Base-by-base conservation (phyloP, 768 basidiomycete species). In the Pilatotrama ljubarskyi region DNA sequence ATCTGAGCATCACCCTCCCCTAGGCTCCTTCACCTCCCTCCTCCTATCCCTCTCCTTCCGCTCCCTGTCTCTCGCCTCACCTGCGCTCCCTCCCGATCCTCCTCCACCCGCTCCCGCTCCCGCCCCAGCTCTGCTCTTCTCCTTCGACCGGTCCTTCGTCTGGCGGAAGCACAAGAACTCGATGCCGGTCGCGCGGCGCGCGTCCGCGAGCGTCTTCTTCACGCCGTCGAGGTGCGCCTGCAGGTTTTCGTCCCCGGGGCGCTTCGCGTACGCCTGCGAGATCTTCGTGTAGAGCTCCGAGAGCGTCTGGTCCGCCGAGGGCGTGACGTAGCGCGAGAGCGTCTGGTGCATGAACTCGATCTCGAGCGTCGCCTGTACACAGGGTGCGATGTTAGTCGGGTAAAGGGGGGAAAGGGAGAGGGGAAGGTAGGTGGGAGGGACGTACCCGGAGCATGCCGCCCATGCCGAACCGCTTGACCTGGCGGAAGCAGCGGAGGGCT, bases 341-440 rank as follows among this genome's bases (percentile, higher is more conserved):
- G 92, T 94, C 76, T 98, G 97, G 73, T 99, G 96, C 80, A 98
- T 87, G 78, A 98, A 98, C 76, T 98, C 97, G 65, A 98, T 97
- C 74, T 98, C 96, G 25, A 99, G 86, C 5, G 97, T 98, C 14
- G 97, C 97, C 95, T 98, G 71, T 24, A 18, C n/a, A 4, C 1
- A 22, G 18, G 38, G 42, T n/a, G 36, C 29, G 54, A 25, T 24
- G 58, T 47, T 51, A 37, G 38, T 18, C 40, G 11, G 42, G 37
- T 37, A 17, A 17, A 37, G 13, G 41, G 35, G 26, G 46, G 38
- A 25, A n/a, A 26, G 24, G 3, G 13, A 32, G 15, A 4, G 44
- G 11, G 44, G 24, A 26, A 17, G 40, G 43, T 26, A 36, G 40
- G 43, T 35, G 29, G 22, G 37, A 44, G 44, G 35, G 46, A 80